Base-by-base conservation (phyloP, 1,284 basidiomycete genomes). In the Puccinia horiana region DNA sequence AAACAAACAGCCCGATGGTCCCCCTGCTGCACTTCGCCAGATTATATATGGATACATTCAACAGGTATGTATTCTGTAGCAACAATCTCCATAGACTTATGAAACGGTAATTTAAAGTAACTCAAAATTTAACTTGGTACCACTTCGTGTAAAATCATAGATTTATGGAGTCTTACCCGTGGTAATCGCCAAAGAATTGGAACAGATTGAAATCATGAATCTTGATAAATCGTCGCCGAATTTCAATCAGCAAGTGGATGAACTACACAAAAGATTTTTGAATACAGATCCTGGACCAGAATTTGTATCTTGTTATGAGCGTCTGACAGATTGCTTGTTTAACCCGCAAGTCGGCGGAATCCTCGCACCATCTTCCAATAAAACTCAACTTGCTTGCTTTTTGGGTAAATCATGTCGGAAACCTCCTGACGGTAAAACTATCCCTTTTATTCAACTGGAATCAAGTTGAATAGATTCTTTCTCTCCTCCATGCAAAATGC, bases 1-100 rank as follows among this genome's bases (percentile, higher is more conserved):
- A 56, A 67, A 58, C 32, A 18, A 65, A 81, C 40, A 81, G 79
- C 79, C 79, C 14, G 72, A 81, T 29, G 79, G 79, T 58, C 79
- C 79, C 23, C 56, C 47, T 16, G 79, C 79, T 23, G 61, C 69
- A 29, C 37, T 75, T 11, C 69, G 72, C 16, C 52, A 81, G 52
- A 81, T 81, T 12, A 29, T 81, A 56, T 81, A 81, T 49, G 79
- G 79, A n/a, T 81, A 81, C 47, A 67, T 74, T 65, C 70, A 81
- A 75, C 79, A 81, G 58, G 79, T 81, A n/a, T 26, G 70, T 61
- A 12, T 11, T 35, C 18, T 52, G 44, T 37, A 49, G 47, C 11
- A 16, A 29, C 37, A 35, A n/a, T 37, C 18, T 18, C 32, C 20
- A 16, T 74, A 75, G 37, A 37, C 23, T 63, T 42, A 18, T 4